A percentile compares a stretch with the other conserved stretches of the same genome.
Evolutionary conservation across 2,329 filamentous ascomycete species (phyloP).

Genomic region (Trichoderma sp.): DNA sequence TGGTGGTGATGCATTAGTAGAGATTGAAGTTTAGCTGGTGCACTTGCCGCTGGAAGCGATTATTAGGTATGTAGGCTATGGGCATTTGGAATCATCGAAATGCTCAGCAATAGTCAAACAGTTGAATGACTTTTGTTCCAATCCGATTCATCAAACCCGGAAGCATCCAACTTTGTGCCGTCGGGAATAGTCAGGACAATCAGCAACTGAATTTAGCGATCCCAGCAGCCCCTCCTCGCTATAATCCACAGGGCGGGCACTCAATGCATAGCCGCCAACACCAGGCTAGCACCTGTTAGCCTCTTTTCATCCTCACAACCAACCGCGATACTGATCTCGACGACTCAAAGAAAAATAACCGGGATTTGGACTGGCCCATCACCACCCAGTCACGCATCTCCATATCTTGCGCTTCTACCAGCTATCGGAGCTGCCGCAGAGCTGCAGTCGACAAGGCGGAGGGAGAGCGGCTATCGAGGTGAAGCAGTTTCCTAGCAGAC

Average conservation of each 20-base stretch:
- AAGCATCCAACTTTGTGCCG: not conserved
- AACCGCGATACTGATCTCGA: not conserved
- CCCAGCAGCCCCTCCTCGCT: not conserved
- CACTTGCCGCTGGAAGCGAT: not conserved
- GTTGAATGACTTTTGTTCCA: not conserved
- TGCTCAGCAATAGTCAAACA: not conserved
- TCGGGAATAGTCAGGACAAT: not conserved
- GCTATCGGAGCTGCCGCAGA: not conserved
- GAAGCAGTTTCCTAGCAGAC: not conserved
- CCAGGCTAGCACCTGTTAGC: not conserved
- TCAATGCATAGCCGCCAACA: not conserved
- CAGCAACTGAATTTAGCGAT: not conserved
- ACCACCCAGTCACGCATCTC: not conserved
- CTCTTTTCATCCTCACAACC: constrained; percentile 4
- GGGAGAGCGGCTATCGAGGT: not conserved
- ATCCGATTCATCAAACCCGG: not conserved
- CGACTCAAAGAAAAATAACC: not conserved
- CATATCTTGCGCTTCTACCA: not conserved
- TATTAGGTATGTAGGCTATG: too few species aligned
- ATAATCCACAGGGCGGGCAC: not conserved
- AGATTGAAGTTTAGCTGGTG: not conserved
- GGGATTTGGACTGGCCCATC: not conserved
- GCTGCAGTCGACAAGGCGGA: not conserved
- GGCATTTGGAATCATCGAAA: not conserved
- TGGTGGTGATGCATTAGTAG: not conserved